Evolutionary conservation across 371 early-diverging fungal genomes (phyloP).

Genomic region (Circinella minor): DNA sequence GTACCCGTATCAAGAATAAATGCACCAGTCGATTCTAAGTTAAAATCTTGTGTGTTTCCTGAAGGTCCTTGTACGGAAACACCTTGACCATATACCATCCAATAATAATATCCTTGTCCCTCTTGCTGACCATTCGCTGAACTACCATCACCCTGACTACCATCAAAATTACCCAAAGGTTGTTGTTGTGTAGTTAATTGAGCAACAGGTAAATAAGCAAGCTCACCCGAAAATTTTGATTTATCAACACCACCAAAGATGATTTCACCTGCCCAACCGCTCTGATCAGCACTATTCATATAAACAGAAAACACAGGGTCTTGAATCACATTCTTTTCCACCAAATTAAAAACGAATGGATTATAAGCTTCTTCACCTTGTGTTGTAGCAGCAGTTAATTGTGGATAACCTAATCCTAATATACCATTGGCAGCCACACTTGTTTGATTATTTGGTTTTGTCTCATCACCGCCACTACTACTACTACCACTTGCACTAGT

Average conservation of each 20-base stretch:
- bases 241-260: conserved; percentile 64
- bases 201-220: conserved; percentile 53
- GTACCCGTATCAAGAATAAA: conserved; percentile 55
- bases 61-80: conserved; percentile 28
- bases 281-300: conserved; percentile 30
- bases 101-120: conserved; percentile 36
- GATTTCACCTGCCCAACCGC: conserved; percentile 58
- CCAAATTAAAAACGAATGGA: conserved; percentile 50
- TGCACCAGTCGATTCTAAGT: conserved; percentile 23
- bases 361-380: conserved; percentile 35
- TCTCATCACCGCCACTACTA: conserved; percentile 8
- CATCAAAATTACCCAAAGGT: conserved; percentile 4
- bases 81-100: conserved; percentile 56
- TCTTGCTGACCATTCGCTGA: conserved; percentile 5
- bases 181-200: conserved; percentile 21
- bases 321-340: conserved; percentile 35
- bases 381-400: conserved; percentile 39
- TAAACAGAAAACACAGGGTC: conserved; percentile 50
- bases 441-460: conserved; percentile 24
- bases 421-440: conserved; percentile 48
- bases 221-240: conserved; percentile 52
- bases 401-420: conserved; percentile 51
- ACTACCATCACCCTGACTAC: background rate
- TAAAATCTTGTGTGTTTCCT: conserved; percentile 16
- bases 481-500: conserved; percentile 19